phyloP scores from a whole-genome alignment of 805 yeast genomes.

The Lipomyces anomalus region DNA sequence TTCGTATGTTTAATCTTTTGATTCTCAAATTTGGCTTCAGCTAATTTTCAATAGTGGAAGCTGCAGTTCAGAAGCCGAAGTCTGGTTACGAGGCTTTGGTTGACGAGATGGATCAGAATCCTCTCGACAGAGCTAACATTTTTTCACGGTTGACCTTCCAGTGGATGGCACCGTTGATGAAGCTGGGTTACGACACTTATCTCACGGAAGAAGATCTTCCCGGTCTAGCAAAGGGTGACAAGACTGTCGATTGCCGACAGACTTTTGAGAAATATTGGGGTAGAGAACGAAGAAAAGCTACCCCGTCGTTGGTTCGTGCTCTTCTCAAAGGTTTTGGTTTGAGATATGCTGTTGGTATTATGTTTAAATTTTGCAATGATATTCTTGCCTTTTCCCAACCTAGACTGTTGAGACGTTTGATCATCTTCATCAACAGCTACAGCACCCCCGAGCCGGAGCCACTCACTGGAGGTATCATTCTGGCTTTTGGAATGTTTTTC shows the following conservation, averaged over 20 bases:
- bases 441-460: constrained; percentile 38
- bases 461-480: constrained; percentile 52
- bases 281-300: constrained; percentile 38
- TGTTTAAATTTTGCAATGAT: constrained; percentile 71
- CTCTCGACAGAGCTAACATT: constrained; percentile 57
- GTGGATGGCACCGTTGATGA: constrained; percentile 89
- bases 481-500: constrained; percentile 59
- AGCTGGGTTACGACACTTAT: constrained; percentile 60
- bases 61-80: constrained; percentile 36
- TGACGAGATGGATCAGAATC: constrained; percentile 35
- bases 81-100: constrained; percentile 33
- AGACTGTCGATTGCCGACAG: constrained; percentile 47
- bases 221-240: constrained; percentile 61
- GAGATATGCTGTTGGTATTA: constrained; percentile 63
- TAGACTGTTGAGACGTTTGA: constrained; percentile 63
- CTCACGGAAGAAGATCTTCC: constrained; percentile 62
- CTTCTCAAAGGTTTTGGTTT: constrained; percentile 66
- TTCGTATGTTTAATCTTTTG: neutral
- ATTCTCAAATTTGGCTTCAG: neutral
- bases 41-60: constrained; percentile 45
- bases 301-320: constrained; percentile 55
- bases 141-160: constrained; percentile 72
- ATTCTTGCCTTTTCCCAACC: constrained; percentile 82
- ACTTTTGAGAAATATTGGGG: constrained; percentile 58
- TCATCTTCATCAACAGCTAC: constrained; percentile 53